Percentiles rank a stretch among this genome's conserved stretches.
phyloP scores from a whole-genome alignment of 73 alveolate species.

The Symbiodinium pilosum region DNA sequence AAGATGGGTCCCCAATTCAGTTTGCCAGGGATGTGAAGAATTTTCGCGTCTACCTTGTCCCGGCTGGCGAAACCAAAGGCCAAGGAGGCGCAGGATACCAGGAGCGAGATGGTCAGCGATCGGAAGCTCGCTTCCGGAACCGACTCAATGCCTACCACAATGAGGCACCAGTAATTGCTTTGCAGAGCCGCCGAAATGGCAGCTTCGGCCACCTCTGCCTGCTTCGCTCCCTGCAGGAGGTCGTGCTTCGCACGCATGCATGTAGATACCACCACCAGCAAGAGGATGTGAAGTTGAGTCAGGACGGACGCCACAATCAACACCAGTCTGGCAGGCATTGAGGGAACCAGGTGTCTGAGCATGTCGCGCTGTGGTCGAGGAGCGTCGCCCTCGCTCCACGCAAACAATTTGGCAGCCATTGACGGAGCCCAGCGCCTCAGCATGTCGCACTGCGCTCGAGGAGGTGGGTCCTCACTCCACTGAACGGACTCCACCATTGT shows the following conservation, averaged over 20 bases:
- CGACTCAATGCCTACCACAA: neutral
- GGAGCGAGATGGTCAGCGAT: neutral
- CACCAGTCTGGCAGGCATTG: no score
- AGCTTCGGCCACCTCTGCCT: slow-evolving; percentile 13
- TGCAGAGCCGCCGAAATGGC: neutral
- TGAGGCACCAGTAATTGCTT: neutral
- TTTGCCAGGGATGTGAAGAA: slow-evolving; percentile 5
- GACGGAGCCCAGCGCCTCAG: no score
- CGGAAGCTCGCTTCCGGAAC: neutral
- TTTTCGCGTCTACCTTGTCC: neutral
- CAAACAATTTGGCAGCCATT: no score
- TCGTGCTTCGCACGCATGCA: neutral
- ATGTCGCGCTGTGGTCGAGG: no score
- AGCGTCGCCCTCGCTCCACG: no score
- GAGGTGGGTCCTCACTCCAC: no score
- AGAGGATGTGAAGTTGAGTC: no score
- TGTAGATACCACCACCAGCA: no score
- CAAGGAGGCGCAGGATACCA: neutral
- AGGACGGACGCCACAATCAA: no score
- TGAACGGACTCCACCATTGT: no score
- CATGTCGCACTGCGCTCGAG: no score
- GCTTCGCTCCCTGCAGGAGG: neutral
- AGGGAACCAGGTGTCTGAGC: no score
- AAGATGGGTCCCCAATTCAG: neutral
- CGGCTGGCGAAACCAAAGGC: slow-evolving; percentile 22